A percentile compares a stretch with the other conserved stretches of the same genome.
phyloP scores from a whole-genome alignment of 2,329 filamentous ascomycete genomes.

The Cercospora nicotianae region DNA sequence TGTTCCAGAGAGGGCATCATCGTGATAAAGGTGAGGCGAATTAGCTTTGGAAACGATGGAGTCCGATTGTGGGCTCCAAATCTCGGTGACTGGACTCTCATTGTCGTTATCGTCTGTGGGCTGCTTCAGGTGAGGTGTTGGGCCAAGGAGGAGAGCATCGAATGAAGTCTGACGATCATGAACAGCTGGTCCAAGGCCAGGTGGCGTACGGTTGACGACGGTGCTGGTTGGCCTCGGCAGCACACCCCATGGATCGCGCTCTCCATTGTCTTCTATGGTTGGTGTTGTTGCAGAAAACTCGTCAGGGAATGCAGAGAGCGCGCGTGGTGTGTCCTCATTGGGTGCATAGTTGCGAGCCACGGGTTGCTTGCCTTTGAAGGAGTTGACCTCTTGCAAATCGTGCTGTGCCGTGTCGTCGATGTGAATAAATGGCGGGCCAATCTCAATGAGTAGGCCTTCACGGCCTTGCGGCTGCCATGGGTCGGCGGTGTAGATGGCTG shows the following conservation, averaged over 20 bases:
- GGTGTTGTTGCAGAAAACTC: neutral
- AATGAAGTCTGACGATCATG: neutral
- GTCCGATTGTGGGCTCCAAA: neutral
- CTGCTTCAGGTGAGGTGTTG: neutral
- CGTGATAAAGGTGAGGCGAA: neutral
- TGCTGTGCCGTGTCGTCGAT: neutral
- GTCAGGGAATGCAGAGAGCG: neutral
- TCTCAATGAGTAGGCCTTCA: neutral
- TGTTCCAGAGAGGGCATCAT: neutral
- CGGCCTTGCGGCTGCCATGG: neutral
- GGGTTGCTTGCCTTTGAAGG: neutral
- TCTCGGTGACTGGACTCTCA: neutral
- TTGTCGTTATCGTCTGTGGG: neutral
- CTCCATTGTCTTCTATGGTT: neutral
- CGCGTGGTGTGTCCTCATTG: neutral
- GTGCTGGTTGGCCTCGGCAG: neutral
- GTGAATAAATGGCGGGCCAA: neutral
- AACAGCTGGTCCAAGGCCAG: neutral
- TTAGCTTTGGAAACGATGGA: neutral
- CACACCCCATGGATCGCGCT: neutral
- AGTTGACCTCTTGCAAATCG: neutral
- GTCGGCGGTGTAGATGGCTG: neutral
- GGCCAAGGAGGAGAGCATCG: neutral
- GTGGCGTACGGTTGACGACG: neutral
- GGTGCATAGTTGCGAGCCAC: neutral